Base-by-base conservation (phyloP, 2,329 filamentous ascomycete species). In the Ophiostoma sp. region DNA sequence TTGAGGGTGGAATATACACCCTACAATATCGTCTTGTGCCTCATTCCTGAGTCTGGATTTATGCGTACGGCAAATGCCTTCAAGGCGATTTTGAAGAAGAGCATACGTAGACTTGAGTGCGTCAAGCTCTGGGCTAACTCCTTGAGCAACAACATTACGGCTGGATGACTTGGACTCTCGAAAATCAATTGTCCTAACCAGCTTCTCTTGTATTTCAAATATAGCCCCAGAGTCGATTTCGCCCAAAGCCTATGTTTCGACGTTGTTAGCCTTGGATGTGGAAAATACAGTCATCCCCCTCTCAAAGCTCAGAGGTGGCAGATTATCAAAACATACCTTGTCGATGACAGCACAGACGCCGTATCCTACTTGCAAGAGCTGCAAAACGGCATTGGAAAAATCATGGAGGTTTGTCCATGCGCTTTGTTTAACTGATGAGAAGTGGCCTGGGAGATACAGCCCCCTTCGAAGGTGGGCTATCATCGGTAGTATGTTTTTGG, bases 1-100 rank as follows among this genome's bases (percentile, higher is more conserved):
- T 78, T 97, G 94, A 0, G 95, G 95, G 75, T 97, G 92, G 80
- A 96, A 97, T 22, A 96, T 92, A 75, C 97, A 97, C 72, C 95
- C 95, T 45, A 87, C 84, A 17, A 91, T 82, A 74, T 87, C 85
- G 39, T 82, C 79, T 33, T 80, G 80, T 22, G 85, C 85, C 85
- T 87, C 86, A 74, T 87, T 84, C 0, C 94, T 91, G 25, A 96
- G 84, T 1, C 86, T 85, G 17, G 82, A 80, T 0, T 88, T 87
- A 73, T 97, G 84, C n/a, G 89, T 87, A 22, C 85, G 84, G 5
- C 91, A 90, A 1, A 94, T 89, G 71, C 89, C 82, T 2, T 88
- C 90, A 17, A 99, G 86, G 15, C 98, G 86, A 74, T 87, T 86
- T 71, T 92, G 91, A 78, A 98, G 88, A 0, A 92, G 93, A 76